phyloP scores from a whole-genome alignment of 225 moss, liverwort and hornwort species.

The Marchantia paleacea region DNA sequence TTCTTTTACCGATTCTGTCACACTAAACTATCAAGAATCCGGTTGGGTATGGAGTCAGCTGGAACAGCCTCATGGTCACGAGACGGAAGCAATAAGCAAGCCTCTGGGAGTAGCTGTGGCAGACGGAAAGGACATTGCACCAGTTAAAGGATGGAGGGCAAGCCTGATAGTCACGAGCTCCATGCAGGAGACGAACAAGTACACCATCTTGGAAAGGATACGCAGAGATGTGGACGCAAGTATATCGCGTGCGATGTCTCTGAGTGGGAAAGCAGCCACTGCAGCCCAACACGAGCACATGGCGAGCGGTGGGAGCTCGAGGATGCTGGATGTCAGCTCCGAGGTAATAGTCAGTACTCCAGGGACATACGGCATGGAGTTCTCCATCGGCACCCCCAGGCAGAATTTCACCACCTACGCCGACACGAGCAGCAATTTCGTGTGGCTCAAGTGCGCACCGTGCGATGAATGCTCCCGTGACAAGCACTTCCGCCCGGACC shows the following conservation, averaged over 20 bases:
- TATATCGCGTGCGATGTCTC: conserved; percentile 3
- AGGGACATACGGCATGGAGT: conserved; percentile 25
- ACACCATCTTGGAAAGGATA: conserved; percentile 19
- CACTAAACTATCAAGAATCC: no score
- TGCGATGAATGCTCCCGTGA: conserved; percentile 33
- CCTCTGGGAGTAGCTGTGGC: no score
- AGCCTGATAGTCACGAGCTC: conserved; percentile 8
- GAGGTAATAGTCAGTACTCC: not conserved
- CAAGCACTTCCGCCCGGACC: conserved; percentile 23
- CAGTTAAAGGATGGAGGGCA: conserved; percentile 26
- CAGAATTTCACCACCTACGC: conserved; percentile 25
- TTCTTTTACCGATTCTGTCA: no score
- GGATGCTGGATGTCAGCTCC: conserved; percentile 6
- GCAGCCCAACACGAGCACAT: not conserved
- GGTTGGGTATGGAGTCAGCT: no score
- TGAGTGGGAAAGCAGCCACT: conserved; percentile 17
- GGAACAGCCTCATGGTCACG: no score
- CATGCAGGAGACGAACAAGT: not conserved
- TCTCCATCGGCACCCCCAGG: conserved; percentile 26
- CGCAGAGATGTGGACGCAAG: not conserved
- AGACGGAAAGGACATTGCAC: no score
- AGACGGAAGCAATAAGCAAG: no score
- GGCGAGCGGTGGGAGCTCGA: not conserved
- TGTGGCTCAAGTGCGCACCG: conserved; percentile 46
- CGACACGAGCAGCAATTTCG: conserved; percentile 44